A percentile compares a stretch with the other conserved stretches of the same genome.
These are phyloP conservation scores for Saccharomycopsis babjevae DNA, from an alignment of 805 yeast genomes.

Conservation along the genomic window DNA sequence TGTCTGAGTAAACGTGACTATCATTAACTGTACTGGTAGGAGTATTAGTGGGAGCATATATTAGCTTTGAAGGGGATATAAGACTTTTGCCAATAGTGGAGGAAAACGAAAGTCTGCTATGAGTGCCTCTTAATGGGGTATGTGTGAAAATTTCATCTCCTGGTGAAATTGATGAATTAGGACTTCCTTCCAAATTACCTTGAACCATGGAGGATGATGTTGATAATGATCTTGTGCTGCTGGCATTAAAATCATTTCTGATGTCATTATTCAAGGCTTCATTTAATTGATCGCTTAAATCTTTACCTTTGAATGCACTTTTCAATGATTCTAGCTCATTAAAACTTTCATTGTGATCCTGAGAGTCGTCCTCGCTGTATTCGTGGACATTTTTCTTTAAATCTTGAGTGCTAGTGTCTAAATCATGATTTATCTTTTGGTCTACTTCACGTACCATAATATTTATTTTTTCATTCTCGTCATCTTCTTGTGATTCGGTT, in stretches of 20 bases:
- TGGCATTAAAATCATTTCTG: not conserved
- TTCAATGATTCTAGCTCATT: not conserved
- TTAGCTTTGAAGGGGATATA: constrained; percentile 7
- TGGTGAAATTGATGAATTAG: not conserved
- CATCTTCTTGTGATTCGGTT: not conserved
- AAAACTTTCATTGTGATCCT: not conserved
- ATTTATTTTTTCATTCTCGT: not conserved
- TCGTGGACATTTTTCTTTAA: not conserved
- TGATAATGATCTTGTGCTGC: not conserved
- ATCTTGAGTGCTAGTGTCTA: not conserved
- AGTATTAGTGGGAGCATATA: not conserved
- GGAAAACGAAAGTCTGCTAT: not conserved
- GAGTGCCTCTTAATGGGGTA: not conserved
- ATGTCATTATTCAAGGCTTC: not conserved
- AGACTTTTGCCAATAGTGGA: not conserved
- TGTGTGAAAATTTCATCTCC: not conserved
- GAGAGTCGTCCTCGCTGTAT: not conserved
- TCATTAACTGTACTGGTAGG: constrained; percentile 6
- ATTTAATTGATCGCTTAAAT: not conserved
- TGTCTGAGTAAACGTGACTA: constrained; percentile 7
- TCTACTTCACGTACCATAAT: not conserved
- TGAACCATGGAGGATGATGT: not conserved
- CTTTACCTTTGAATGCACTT: not conserved
- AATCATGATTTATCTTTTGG: not conserved
- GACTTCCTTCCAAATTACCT: not conserved